Evolutionary conservation across 805 yeast genomes (phyloP), one percentile per base, ranked within the genome.

Genomic region (Tetrapisispora pingtungensis): DNA sequence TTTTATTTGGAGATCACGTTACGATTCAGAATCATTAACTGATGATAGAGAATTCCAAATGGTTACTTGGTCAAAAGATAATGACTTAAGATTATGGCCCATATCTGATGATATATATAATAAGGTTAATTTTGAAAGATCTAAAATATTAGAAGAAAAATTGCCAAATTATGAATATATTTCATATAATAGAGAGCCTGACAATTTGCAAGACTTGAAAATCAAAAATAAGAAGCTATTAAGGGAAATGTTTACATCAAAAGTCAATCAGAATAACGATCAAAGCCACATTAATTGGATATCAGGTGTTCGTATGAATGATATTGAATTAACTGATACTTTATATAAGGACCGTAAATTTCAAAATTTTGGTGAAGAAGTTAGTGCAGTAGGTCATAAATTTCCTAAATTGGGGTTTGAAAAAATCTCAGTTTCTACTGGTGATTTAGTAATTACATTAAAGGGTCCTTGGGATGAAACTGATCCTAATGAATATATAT

Each of bases 1-100:
- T 57, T 88, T 90, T 56, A 67, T 88, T 1, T 90, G 96, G 96
- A 70, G 97, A 50, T 68, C 77, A 7, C 70, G 87, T 32, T 75
- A 78, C 45, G 60, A 72, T 1, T 60, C 68, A 3, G 68, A 68
- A 36, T 59, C 69, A 1, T 61, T 56, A 0, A 54, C 74, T 13
- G 81, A 80, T 52, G 87, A 85, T 65, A 70, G 90, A 44, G 96
- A 89, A 47, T 93, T 77, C 57, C 97, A 93, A 61, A 62, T 93
- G 41, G 90, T 93, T 1, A 86, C 97, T 0, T 90, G 97, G 97
- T 81, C 95, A 1, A 80, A 84, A 42, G 97, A 93, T 58, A 77
- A 80, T 52, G 95, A 86, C 57, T 67, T 93, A 46, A 71, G 89
- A 48, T 64, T 89, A 40, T 90, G 97, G 97, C 83, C 87, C 0